Percentiles rank a stretch among this genome's conserved stretches.
phyloP scores from a whole-genome alignment of 305 asterid species.

The Fraxinus xanthoxyloides region DNA sequence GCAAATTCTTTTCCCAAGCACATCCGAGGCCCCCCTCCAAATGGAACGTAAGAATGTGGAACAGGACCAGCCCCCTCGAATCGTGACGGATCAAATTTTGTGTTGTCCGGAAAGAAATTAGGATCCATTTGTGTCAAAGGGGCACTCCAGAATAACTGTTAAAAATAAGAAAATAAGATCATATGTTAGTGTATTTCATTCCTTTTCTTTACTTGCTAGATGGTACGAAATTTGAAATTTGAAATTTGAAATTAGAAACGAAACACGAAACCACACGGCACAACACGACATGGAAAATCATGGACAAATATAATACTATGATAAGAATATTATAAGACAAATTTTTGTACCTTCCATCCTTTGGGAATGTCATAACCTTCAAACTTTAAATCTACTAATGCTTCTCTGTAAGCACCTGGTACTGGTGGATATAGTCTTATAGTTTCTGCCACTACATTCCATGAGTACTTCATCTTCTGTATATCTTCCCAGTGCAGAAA shows the following conservation, averaged over 20 bases:
- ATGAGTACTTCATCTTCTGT: conserved; percentile 29
- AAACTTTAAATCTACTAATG: conserved; percentile 37
- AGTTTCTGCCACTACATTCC: conserved; percentile 51
- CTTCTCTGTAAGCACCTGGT: conserved; percentile 48
- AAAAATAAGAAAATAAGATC: background rate
- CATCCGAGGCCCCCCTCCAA: conserved; percentile 50
- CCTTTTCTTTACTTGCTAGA: background rate
- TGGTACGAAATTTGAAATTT: background rate
- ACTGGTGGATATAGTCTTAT: conserved; percentile 45
- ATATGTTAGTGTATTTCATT: background rate
- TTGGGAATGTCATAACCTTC: conserved; percentile 52
- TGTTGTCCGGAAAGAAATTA: conserved; percentile 2
- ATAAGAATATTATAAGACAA: background rate
- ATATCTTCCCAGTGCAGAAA: conserved; percentile 53
- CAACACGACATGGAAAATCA: too few species aligned
- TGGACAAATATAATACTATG: too few species aligned
- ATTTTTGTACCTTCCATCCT: conserved; percentile 58
- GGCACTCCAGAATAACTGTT: conserved; percentile 40
- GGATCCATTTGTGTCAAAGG: conserved; percentile 32
- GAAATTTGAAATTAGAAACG: background rate
- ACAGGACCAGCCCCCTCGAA: conserved; percentile 38
- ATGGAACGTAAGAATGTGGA: conserved; percentile 45
- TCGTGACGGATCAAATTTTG: conserved; percentile 40
- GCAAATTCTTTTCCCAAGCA: conserved; percentile 57
- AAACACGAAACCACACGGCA: too few species aligned